These are phyloP conservation scores for Ophiostoma sp. DNA, from an alignment of 2,329 filamentous ascomycete genomes.

Conservation along the genomic window DNA sequence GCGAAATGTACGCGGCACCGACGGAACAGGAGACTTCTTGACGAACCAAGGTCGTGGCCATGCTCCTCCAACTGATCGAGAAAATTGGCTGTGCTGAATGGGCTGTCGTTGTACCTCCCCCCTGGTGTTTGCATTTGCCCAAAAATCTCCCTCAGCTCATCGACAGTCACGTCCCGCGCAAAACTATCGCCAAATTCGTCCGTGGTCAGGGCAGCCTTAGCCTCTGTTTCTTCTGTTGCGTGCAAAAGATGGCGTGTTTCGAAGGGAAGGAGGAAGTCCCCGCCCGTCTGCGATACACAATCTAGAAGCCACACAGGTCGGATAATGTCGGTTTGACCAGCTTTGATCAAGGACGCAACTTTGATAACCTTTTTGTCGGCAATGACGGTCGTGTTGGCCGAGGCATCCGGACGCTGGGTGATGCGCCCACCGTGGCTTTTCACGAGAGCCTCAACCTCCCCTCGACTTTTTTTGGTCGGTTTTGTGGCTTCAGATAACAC, in stretches of 20 bases:
- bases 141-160: slow-evolving; percentile 46
- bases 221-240: slow-evolving; percentile 57
- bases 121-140: slow-evolving; percentile 31
- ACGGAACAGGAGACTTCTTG: slow-evolving; percentile 56
- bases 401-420: slow-evolving; percentile 68
- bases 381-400: slow-evolving; percentile 66
- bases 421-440: slow-evolving; percentile 81
- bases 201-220: slow-evolving; percentile 59
- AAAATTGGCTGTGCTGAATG: slow-evolving; percentile 50
- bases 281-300: slow-evolving; percentile 62
- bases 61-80: slow-evolving; percentile 56
- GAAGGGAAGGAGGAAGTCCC: slow-evolving; percentile 63
- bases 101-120: slow-evolving; percentile 23
- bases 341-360: slow-evolving; percentile 77
- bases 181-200: slow-evolving; percentile 86
- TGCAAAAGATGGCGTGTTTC: slow-evolving; percentile 70
- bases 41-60: slow-evolving; percentile 53
- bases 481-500: slow-evolving; percentile 74
- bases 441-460: slow-evolving; percentile 75
- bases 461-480: slow-evolving; percentile 73
- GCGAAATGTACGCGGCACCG: slow-evolving; percentile 47
- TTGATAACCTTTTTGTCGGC: slow-evolving; percentile 80
- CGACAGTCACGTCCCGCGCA: slow-evolving; percentile 56
- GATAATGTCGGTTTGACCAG: slow-evolving; percentile 68
- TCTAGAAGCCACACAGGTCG: slow-evolving; percentile 81